Conservation (phyloP, 768 basidiomycete genomes). For the Rhizopogon vulgaris region DNA sequence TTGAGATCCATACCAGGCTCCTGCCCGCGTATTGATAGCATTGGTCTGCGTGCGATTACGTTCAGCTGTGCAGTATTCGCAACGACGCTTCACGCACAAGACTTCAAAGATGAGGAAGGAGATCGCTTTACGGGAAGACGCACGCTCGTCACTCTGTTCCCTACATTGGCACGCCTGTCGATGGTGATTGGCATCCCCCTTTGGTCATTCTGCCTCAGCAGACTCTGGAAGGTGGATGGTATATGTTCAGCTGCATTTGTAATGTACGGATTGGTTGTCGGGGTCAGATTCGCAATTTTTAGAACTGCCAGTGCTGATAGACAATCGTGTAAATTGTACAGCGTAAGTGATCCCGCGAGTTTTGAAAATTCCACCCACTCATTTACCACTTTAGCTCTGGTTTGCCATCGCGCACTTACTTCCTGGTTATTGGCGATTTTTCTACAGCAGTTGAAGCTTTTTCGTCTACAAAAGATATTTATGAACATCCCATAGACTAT, state of each 20-base stretch:
- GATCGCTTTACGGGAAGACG: conserved; percentile 24
- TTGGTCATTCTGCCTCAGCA: conserved; percentile 4
- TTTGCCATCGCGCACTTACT: conserved; percentile 3
- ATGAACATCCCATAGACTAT: too few relatives aligned
- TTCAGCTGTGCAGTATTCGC: conserved; percentile 17
- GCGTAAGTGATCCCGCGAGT: background rate
- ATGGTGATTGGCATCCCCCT: conserved; percentile 3
- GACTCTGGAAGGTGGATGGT: background rate
- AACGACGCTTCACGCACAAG: conserved; percentile 19
- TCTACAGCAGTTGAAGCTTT: background rate
- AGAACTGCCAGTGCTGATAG: conserved; percentile 2
- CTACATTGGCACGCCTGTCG: conserved; percentile 9
- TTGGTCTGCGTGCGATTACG: conserved; percentile 15
- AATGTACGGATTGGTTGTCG: conserved; percentile 1
- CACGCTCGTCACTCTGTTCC: conserved; percentile 33
- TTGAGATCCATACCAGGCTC: conserved; percentile 8
- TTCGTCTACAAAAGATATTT: too few relatives aligned
- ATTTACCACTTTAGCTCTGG: background rate
- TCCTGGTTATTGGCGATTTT: conserved; percentile 8
- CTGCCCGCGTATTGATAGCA: conserved; percentile 3
- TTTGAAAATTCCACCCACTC: background rate
- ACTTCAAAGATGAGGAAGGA: conserved; percentile 29
- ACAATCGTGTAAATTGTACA: conserved; percentile 4
- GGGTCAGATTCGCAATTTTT: background rate
- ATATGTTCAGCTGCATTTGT: background rate